Base-by-base conservation (phyloP, 2,329 filamentous ascomycete species). In the Aspergillus quadrilineatus region DNA sequence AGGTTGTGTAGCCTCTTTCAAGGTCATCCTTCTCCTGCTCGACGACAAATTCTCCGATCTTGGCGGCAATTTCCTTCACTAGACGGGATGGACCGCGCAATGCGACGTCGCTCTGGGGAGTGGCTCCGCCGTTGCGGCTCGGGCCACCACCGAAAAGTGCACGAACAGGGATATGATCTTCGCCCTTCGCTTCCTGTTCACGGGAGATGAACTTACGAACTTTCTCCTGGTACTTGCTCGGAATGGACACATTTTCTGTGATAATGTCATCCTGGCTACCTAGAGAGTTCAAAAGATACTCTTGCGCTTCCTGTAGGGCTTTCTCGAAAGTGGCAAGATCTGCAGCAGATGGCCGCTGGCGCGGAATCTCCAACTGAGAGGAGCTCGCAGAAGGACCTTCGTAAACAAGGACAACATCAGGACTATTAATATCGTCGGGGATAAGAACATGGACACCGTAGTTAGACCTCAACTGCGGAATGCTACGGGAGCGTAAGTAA, bases 21-120 rank as follows among this genome's bases (percentile, higher is more conserved):
- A 94, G 89, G 75, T 97, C 93, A 60, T 97, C 92, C 72, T 90
- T 84, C 77, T 92, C 89, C 75, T 96, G 92, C 70, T 95, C 89
- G 69, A 89, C 87, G 22, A 97, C 80, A 69, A 96, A 97, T 6
- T 84, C 84, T 57, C 84, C 76, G 53, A 96, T 85, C 78, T 92
- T 94, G 36, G 82, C 76, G 30, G 84, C 81, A 39, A 97, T 82
- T 2, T 85, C 83, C 50, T 89, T 84, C 3, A 96, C 90, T 22
- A 84, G 83, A 15, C 85, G 84, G 46, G 83, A 78, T 22, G 92
- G 92, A 22, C 93, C 93, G 58, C 90, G 88, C 58, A 97, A 82
- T 44, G 85, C 88, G 58, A 93, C 81, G 57, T 80, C 74, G 55
- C 75, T 78, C 54, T 71, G 44, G 30, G 50, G 39, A 17, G 55